Evolutionary conservation across 495 filamentous ascomycete species (phyloP).

Genomic region (Chaetomium tenue): DNA sequence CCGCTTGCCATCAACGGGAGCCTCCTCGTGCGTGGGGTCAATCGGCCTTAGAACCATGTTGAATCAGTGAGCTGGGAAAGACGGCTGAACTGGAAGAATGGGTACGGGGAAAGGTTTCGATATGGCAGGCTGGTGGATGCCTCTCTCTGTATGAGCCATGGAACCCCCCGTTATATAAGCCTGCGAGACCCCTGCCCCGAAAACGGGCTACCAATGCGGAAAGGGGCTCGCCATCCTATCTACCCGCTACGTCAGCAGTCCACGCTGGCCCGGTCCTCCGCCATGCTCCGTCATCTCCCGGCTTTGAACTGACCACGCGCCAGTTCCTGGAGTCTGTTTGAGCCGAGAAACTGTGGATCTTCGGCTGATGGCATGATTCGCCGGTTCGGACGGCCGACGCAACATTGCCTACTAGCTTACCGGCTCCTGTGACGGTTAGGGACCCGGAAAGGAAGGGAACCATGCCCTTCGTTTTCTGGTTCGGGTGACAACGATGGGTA

Average conservation of each 20-base stretch:
- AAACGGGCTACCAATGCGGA: constrained; percentile 20
- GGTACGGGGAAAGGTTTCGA: not conserved
- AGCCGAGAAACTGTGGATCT: constrained; percentile 25
- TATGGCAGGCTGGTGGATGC: not conserved
- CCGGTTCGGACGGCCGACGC: constrained; percentile 18
- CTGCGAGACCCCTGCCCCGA: constrained; percentile 15
- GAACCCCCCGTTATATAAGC: not conserved
- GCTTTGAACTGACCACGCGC: not conserved
- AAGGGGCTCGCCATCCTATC: constrained; percentile 11
- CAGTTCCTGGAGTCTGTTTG: constrained; percentile 18
- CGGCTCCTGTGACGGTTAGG: constrained; percentile 20
- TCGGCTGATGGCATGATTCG: constrained; percentile 36
- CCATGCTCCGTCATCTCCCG: constrained; percentile 5
- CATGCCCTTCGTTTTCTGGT: not conserved
- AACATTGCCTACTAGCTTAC: constrained; percentile 25
- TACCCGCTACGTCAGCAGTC: constrained; percentile 10
- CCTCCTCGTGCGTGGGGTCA: constrained; percentile 3
- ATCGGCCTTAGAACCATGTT: constrained; percentile 31
- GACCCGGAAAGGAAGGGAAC: not conserved
- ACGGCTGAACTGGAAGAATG: not conserved
- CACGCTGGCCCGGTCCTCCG: constrained; percentile 6
- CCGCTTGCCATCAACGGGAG: not conserved
- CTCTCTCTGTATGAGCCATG: constrained; percentile 18
- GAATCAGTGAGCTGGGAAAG: not conserved
- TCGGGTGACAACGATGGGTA: constrained; percentile 5